Percentiles rank a stretch among this genome's conserved stretches.
These are phyloP conservation scores for Adansonia rubrostipa DNA, from an alignment of 441 rosid species.

Conservation along the genomic window DNA sequence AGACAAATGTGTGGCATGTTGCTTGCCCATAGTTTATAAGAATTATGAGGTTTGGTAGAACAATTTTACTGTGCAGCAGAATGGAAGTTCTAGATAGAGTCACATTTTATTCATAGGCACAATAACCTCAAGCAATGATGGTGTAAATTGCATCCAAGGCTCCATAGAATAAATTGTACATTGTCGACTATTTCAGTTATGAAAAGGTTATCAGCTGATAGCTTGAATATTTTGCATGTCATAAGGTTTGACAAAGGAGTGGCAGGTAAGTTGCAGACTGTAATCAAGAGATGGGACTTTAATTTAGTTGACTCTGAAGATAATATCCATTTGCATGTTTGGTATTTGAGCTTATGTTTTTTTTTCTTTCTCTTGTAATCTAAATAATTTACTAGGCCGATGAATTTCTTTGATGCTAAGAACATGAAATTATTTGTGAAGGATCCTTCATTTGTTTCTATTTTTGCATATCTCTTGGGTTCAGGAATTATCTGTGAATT, in stretches of 20 bases:
- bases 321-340: neutral
- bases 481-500: neutral
- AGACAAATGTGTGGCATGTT: neutral
- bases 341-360: too few species aligned
- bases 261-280: neutral
- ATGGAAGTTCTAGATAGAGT: neutral
- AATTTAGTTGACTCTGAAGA: neutral
- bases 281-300: neutral
- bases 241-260: neutral
- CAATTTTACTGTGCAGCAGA: neutral
- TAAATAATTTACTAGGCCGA: too few species aligned
- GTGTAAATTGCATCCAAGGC: neutral
- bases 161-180: neutral
- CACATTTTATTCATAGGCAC: neutral
- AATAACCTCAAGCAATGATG: neutral
- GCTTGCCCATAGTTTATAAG: neutral
- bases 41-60: neutral
- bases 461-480: too few species aligned
- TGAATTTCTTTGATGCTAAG: too few species aligned
- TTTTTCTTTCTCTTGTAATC: too few species aligned
- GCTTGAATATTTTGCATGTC: neutral
- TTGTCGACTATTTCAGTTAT: neutral
- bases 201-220: neutral
- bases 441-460: too few species aligned
- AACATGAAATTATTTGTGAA: too few species aligned